These are phyloP conservation scores for Hyaloscypha hepaticicola DNA, from an alignment of 495 filamentous ascomycete species.

Conservation along the genomic window DNA sequence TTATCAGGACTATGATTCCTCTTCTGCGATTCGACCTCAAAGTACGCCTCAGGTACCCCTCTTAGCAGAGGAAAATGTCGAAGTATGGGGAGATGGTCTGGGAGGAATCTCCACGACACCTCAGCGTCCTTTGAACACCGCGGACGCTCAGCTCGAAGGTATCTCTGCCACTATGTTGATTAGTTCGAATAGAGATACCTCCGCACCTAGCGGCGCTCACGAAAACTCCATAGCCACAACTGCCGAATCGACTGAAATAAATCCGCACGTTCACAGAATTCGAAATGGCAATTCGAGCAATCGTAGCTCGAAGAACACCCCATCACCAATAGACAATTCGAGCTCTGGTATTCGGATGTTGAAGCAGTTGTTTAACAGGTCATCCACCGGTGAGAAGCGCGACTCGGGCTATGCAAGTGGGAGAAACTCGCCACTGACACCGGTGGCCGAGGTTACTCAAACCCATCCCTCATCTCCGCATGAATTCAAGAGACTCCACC, in stretches of 20 bases:
- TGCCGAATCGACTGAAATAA: neutral
- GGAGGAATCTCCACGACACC: neutral
- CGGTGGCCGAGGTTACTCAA: neutral
- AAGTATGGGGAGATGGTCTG: neutral
- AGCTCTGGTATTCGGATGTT: neutral
- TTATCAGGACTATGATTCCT: neutral
- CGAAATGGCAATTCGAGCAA: neutral
- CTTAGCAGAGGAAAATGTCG: neutral
- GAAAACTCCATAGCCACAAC: neutral
- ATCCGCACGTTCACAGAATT: neutral
- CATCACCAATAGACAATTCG: neutral
- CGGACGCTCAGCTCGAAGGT: neutral
- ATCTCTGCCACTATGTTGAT: neutral
- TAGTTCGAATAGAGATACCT: neutral
- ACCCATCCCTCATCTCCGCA: neutral
- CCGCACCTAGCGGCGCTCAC: neutral
- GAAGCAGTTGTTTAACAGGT: no score
- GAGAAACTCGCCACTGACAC: neutral
- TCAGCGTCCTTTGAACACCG: neutral
- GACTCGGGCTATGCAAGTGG: slow-evolving; percentile 2
- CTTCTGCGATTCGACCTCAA: neutral
- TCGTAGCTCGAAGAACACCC: neutral
- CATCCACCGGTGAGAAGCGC: no score
- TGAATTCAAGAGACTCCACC: neutral
- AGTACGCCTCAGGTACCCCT: neutral